phyloP scores from a whole-genome alignment of 73 alveolate genomes.

The Stentor coeruleus region DNA sequence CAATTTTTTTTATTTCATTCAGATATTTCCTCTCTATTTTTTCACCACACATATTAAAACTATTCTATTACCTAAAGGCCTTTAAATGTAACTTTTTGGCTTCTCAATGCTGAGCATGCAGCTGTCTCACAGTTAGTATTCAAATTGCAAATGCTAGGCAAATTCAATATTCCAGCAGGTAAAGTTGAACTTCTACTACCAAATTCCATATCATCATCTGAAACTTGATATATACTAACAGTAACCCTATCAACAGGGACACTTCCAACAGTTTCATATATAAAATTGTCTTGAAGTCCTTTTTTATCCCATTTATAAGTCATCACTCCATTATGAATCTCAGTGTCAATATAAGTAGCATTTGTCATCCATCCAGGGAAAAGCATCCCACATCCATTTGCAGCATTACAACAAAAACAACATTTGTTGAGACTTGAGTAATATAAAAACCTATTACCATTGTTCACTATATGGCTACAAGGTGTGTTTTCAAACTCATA shows the following conservation, averaged over 20 bases:
- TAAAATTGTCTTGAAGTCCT: background rate
- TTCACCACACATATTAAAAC: too few relatives aligned
- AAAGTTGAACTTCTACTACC: background rate
- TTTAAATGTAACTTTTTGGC: too few relatives aligned
- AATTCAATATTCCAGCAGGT: slow-evolving; percentile 14
- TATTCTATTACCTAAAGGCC: too few relatives aligned
- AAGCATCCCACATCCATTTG: slow-evolving; percentile 61
- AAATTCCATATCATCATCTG: slow-evolving; percentile 36
- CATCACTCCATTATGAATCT: background rate
- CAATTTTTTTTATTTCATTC: too few relatives aligned
- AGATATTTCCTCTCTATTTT: too few relatives aligned
- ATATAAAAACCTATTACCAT: slow-evolving; percentile 51
- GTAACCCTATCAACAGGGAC: background rate
- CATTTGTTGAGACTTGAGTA: slow-evolving; percentile 48
- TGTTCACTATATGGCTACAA: background rate
- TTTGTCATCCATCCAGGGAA: slow-evolving; percentile 38
- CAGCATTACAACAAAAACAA: slow-evolving; percentile 51
- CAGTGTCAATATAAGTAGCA: slow-evolving; percentile 19
- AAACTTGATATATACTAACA: slow-evolving; percentile 39
- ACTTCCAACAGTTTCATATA: background rate
- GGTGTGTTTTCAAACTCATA: background rate
- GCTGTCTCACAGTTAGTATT: background rate
- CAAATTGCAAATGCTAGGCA: background rate
- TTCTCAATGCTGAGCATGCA: too few relatives aligned
- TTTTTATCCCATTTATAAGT: background rate